These are phyloP conservation scores for Setomelanomma holmii DNA, from an alignment of 2,329 filamentous ascomycete species.

Conservation along the genomic window DNA sequence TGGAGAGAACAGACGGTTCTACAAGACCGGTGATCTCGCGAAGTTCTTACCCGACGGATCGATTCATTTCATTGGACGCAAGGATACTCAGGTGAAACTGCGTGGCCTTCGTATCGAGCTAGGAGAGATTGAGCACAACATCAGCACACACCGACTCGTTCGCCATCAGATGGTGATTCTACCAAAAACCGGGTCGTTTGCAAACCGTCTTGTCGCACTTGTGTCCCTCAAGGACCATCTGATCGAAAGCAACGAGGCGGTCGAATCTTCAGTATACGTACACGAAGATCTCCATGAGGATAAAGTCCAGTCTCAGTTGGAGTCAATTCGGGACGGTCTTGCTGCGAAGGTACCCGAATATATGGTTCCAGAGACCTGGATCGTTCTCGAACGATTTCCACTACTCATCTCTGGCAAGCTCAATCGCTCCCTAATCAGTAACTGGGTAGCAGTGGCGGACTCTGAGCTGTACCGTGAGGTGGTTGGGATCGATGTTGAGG, in stretches of 20 bases:
- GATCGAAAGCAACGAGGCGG: background rate
- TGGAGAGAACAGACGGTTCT: background rate
- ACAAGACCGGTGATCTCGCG: background rate
- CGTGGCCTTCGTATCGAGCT: background rate
- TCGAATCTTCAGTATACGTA: conserved; percentile 5
- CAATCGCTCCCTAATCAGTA: background rate
- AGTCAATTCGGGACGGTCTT: background rate
- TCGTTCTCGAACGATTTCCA: background rate
- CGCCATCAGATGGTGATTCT: conserved; percentile 32
- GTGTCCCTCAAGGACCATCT: background rate
- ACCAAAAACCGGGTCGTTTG: conserved; percentile 30
- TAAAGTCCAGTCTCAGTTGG: conserved; percentile 5
- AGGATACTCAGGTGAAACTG: conserved; percentile 3
- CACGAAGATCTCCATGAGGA: conserved; percentile 33
- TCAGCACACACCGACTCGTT: conserved; percentile 16
- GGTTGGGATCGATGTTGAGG: conserved; percentile 34
- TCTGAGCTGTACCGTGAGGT: conserved; percentile 27
- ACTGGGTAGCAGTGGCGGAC: background rate
- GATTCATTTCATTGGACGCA: conserved; percentile 11
- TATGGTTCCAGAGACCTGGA: background rate
- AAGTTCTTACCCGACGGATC: background rate
- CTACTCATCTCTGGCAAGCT: background rate
- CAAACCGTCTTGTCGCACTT: background rate
- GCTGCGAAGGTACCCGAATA: background rate
- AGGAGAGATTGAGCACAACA: background rate